A percentile compares a stretch with the other conserved stretches of the same genome.
Evolutionary conservation across 2,329 filamentous ascomycete species (phyloP).

Genomic region (Anthostomella pinea): DNA sequence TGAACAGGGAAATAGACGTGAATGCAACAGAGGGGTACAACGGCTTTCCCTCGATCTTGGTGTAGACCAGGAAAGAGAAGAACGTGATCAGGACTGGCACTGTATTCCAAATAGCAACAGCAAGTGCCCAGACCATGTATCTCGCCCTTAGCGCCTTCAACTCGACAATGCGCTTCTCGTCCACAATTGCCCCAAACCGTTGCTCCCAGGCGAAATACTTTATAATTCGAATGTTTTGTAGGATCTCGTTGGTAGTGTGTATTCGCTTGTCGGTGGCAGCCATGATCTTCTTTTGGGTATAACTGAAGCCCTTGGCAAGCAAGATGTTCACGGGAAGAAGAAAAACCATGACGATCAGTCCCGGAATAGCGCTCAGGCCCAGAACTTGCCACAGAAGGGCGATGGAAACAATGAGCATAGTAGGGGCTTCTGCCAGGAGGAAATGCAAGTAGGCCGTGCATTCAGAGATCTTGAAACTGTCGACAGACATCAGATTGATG

Average conservation of each 20-base stretch:
- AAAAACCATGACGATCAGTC: conserved; percentile 84
- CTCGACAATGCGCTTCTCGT: conserved; percentile 81
- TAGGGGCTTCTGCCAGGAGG: conserved; percentile 85
- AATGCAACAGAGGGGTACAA: conserved; percentile 92
- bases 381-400: conserved; percentile 84
- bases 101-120: conserved; percentile 94
- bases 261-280: conserved; percentile 93
- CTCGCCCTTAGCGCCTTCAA: conserved; percentile 74
- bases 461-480: conserved; percentile 97
- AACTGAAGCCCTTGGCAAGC: conserved; percentile 81
- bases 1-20: conserved; percentile 93
- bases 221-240: conserved; percentile 98
- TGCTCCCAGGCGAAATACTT: conserved; percentile 99
- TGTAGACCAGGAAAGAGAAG: conserved; percentile 92
- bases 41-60: conserved; percentile 81
- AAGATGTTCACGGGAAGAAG: conserved; percentile 87
- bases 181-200: conserved; percentile 80
- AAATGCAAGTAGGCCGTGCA: conserved; percentile 95
- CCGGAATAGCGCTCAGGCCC: conserved; percentile 89
- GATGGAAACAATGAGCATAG: conserved; percentile 80
- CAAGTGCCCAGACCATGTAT: conserved; percentile 87
- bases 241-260: conserved; percentile 91
- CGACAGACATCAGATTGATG: conserved; percentile 98
- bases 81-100: conserved; percentile 95
- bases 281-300: conserved; percentile 87